These are phyloP conservation scores for Endoconidiophora polonica DNA, from an alignment of 2,329 filamentous ascomycete species.

Conservation along the genomic window DNA sequence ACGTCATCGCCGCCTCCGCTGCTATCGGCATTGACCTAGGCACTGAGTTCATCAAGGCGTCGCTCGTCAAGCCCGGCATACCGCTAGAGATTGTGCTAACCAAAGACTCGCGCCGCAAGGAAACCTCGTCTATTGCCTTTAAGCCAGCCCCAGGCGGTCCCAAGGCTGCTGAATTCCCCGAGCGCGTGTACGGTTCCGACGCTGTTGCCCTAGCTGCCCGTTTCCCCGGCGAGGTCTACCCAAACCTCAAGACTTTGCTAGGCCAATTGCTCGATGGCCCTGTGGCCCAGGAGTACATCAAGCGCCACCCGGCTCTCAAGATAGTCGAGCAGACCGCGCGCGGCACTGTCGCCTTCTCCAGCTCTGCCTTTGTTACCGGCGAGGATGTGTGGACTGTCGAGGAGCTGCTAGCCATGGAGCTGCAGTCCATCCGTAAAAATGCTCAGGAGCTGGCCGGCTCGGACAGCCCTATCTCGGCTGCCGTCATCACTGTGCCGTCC, in stretches of 20 bases:
- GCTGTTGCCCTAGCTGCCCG: constrained; percentile 72
- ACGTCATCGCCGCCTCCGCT: constrained; percentile 43
- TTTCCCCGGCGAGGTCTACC: constrained; percentile 86
- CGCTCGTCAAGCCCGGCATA: constrained; percentile 88
- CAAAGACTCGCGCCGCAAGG: constrained; percentile 95
- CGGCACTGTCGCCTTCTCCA: constrained; percentile 68
- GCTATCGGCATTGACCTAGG: constrained; percentile 88
- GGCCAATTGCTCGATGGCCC: constrained; percentile 49
- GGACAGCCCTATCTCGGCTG: constrained; percentile 56
- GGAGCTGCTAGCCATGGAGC: constrained; percentile 88
- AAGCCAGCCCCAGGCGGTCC: constrained; percentile 60
- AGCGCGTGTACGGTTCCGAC: constrained; percentile 82
- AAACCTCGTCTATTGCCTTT: constrained; percentile 78
- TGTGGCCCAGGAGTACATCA: constrained; percentile 51
- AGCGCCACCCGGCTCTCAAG: constrained; percentile 62
- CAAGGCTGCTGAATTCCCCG: constrained; percentile 57
- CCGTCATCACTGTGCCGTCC: constrained; percentile 74
- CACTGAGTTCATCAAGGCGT: constrained; percentile 92
- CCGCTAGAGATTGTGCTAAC: constrained; percentile 95
- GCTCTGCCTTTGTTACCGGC: constrained; percentile 43
- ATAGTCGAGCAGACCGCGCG: constrained; percentile 31
- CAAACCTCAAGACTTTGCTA: constrained; percentile 82
- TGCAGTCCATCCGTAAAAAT: constrained; percentile 80
- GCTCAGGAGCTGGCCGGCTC: constrained; percentile 70
- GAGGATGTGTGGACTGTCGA: constrained; percentile 65